These are phyloP conservation scores for Botryotinia globosa DNA, from an alignment of 2,329 filamentous ascomycete species.

Conservation along the genomic window DNA sequence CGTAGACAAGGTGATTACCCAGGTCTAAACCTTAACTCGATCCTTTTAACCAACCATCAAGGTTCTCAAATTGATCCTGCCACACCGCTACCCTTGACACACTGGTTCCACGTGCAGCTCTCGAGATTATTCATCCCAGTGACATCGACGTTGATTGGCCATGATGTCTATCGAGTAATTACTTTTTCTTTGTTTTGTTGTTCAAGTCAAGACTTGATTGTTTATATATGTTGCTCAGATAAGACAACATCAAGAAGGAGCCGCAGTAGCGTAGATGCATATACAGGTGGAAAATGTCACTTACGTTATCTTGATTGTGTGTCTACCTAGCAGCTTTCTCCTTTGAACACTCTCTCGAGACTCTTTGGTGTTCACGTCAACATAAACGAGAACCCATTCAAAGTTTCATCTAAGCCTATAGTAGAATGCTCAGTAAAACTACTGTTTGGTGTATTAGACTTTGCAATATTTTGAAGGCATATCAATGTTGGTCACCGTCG, in stretches of 20 bases:
- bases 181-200: neutral
- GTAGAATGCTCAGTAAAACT: neutral
- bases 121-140: neutral
- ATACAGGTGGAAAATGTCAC: neutral
- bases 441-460: neutral
- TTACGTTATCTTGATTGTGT: neutral
- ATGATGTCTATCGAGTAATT: neutral
- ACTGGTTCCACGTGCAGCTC: neutral
- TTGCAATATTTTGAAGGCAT: neutral
- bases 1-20: neutral
- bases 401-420: no score
- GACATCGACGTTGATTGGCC: neutral
- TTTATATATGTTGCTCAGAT: neutral
- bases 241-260: no score
- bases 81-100: neutral
- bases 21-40: neutral
- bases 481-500: neutral
- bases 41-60: conserved; percentile 12
- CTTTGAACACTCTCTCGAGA: no score
- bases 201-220: neutral
- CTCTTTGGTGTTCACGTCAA: no score
- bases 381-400: neutral
- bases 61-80: conserved; percentile 6
- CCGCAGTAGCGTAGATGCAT: neutral
- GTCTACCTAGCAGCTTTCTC: no score